Evolutionary conservation across 192 early-diverging fungal genomes (phyloP).

Genomic region (Backusella luteola): DNA sequence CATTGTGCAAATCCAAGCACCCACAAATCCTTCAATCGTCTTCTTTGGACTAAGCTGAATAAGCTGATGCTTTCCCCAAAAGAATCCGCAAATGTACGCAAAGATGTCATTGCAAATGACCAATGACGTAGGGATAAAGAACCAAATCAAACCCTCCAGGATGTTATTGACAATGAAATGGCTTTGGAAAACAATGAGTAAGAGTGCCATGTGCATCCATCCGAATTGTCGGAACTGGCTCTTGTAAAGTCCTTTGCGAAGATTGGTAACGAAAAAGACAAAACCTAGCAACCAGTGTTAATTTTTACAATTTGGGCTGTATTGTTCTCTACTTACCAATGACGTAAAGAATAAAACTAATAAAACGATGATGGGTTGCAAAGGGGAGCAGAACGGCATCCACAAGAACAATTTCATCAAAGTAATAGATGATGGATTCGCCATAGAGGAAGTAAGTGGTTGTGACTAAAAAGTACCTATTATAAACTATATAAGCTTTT

Average conservation of each 20-base stretch:
- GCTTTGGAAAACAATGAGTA: conserved; percentile 88
- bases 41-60: conserved; percentile 95
- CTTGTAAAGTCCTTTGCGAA: conserved; percentile 91
- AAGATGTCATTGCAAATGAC: conserved; percentile 96
- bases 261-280: conserved; percentile 89
- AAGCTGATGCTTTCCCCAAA: conserved; percentile 87
- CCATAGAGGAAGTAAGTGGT: conserved; percentile 96
- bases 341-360: conserved; percentile 86
- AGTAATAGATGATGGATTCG: conserved; percentile 86
- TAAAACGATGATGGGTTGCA: conserved; percentile 91
- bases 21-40: conserved; percentile 96
- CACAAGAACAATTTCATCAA: conserved; percentile 77
- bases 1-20: conserved; percentile 83
- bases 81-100: conserved; percentile 95
- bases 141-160: conserved; percentile 97
- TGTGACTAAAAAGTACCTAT: conserved; percentile 80
- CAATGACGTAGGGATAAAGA: conserved; percentile 83
- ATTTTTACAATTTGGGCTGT: too few relatives aligned
- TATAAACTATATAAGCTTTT: neutral
- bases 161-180: conserved; percentile 98
- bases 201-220: conserved; percentile 95
- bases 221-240: conserved; percentile 95
- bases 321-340: conserved; percentile 51
- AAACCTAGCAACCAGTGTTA: conserved; percentile 44
- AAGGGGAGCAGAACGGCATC: conserved; percentile 81